Conservation (phyloP, 2,329 filamentous ascomycete genomes). For the Colletotrichum sublineola region DNA sequence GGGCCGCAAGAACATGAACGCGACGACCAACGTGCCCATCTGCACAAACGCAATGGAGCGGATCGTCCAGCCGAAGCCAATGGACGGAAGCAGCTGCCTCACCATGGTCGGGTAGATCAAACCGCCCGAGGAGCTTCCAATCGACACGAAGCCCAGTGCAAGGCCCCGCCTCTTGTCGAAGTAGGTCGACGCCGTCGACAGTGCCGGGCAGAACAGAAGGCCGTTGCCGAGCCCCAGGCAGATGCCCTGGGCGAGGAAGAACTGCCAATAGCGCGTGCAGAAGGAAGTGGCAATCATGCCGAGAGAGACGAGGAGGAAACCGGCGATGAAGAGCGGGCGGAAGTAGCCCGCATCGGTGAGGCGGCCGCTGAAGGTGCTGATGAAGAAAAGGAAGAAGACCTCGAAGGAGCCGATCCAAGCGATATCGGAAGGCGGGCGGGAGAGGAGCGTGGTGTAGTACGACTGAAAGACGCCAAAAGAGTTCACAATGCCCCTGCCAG, state of each 20-base stretch:
- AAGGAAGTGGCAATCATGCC: constrained; percentile 63
- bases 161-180: constrained; percentile 69
- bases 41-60: constrained; percentile 72
- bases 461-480: constrained; percentile 69
- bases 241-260: constrained; percentile 68
- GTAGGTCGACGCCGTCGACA: constrained; percentile 77
- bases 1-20: constrained; percentile 56
- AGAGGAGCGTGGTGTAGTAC: constrained; percentile 61
- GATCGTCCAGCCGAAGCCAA: constrained; percentile 72
- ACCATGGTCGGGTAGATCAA: constrained; percentile 69
- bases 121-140: constrained; percentile 71
- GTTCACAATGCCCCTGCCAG: constrained; percentile 63
- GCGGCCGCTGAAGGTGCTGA: constrained; percentile 66
- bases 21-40: constrained; percentile 57
- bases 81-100: constrained; percentile 65
- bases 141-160: constrained; percentile 72
- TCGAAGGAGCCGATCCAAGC: constrained; percentile 69
- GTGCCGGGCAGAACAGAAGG: constrained; percentile 72
- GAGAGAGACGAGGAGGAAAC: constrained; percentile 57
- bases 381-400: constrained; percentile 68
- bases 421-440: constrained; percentile 58
- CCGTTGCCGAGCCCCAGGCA: constrained; percentile 71
- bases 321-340: constrained; percentile 56
- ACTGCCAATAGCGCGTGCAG: constrained; percentile 65
- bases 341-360: constrained; percentile 68